Percentiles rank a stretch among this genome's conserved stretches.
These are phyloP conservation scores for Tephrocybe sp. DNA, from an alignment of 768 basidiomycete genomes.

Conservation along the genomic window DNA sequence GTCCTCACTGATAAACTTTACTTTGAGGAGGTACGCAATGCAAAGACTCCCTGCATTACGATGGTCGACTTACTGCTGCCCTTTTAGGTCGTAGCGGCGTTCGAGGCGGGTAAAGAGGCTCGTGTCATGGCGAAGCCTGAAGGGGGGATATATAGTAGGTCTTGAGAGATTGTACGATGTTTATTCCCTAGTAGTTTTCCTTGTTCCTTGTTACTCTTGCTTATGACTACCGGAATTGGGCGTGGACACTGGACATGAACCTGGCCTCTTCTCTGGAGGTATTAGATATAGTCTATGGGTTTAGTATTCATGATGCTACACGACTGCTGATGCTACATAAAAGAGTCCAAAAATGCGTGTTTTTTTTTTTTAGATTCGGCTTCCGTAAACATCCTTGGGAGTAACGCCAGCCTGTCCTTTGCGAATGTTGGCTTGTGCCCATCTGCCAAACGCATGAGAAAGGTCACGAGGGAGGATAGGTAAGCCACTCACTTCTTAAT, in stretches of 20 bases:
- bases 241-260: too few relatives aligned
- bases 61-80: not conserved
- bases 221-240: too few relatives aligned
- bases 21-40: constrained; percentile 44
- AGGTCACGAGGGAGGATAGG: not conserved
- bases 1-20: constrained; percentile 59
- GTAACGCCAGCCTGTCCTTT: constrained; percentile 80
- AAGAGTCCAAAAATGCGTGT: not conserved
- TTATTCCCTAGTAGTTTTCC: not conserved
- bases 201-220: too few relatives aligned
- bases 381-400: constrained; percentile 78
- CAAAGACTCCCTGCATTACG: not conserved
- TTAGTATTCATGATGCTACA: too few relatives aligned
- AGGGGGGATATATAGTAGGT: not conserved
- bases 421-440: constrained; percentile 84
- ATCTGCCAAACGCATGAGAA: constrained; percentile 39
- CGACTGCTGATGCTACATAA: constrained; percentile 1
- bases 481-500: constrained; percentile 81
- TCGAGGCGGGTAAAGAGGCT: constrained; percentile 10
- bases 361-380: constrained; percentile 37
- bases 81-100: constrained; percentile 22
- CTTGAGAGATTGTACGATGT: not conserved
- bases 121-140: not conserved
- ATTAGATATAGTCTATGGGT: too few relatives aligned
- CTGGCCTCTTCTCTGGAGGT: too few relatives aligned